Evolutionary conservation across 129 eudicot species (phyloP).

Genomic region (Logfia minima): DNA sequence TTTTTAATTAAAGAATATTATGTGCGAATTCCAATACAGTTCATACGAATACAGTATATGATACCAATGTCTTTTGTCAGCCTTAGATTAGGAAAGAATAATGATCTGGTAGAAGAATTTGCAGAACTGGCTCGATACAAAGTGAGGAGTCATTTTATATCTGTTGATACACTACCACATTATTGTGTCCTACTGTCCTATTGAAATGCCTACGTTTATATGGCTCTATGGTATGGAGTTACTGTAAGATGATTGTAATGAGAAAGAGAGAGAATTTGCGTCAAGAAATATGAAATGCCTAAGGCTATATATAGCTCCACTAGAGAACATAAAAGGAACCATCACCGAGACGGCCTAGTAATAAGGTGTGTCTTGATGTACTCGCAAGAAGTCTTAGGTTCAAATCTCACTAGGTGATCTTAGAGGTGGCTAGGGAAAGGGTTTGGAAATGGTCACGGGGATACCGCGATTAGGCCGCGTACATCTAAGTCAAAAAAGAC

Average conservation of each 20-base stretch:
- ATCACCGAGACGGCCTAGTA: too few relatives aligned
- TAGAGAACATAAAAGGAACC: constrained; percentile 16
- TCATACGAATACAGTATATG: constrained; percentile 18
- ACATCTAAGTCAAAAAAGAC: too few relatives aligned
- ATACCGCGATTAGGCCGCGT: too few relatives aligned
- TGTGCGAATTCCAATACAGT: constrained; percentile 12
- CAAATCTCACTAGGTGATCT: too few relatives aligned
- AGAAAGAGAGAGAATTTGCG: constrained; percentile 6
- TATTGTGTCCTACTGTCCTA: not conserved
- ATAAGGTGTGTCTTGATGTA: too few relatives aligned
- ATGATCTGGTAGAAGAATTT: constrained; percentile 22
- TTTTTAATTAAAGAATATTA: constrained; percentile 19
- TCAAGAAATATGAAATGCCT: constrained; percentile 13
- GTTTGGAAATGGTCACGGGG: too few relatives aligned
- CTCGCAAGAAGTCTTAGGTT: too few relatives aligned
- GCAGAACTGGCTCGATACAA: constrained; percentile 35
- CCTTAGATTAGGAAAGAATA: constrained; percentile 36
- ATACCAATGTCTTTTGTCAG: constrained; percentile 32
- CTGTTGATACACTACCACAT: constrained; percentile 13
- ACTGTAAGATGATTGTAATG: not conserved
- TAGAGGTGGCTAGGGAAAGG: too few relatives aligned
- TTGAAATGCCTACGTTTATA: constrained; percentile 8
- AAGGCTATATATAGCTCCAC: constrained; percentile 21
- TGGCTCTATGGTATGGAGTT: not conserved
- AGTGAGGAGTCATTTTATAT: constrained; percentile 36